These are phyloP conservation scores for Boletus fagicola DNA, from an alignment of 768 basidiomycete genomes.

Conservation along the genomic window DNA sequence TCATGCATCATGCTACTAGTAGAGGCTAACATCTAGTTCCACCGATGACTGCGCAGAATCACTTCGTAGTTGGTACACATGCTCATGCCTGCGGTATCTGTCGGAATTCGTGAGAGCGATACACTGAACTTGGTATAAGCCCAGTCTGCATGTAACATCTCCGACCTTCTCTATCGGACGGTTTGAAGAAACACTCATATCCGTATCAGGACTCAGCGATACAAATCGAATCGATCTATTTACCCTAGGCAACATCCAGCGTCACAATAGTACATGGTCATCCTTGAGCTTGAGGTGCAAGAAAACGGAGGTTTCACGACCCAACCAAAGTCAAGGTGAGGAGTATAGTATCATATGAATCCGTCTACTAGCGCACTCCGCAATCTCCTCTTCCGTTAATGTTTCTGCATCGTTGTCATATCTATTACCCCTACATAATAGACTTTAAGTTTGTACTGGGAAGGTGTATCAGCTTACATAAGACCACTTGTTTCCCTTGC, in stretches of 20 bases:
- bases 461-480: neutral
- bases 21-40: neutral
- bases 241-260: neutral
- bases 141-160: too few relatives aligned
- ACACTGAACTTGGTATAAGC: too few relatives aligned
- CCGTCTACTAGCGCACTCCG: neutral
- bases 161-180: too few relatives aligned
- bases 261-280: too few relatives aligned
- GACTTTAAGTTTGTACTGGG: too few relatives aligned
- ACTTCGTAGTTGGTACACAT: neutral
- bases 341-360: neutral
- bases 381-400: neutral
- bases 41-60: neutral
- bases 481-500: neutral
- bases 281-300: neutral
- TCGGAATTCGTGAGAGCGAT: neutral
- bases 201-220: neutral
- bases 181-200: neutral
- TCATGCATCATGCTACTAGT: too few relatives aligned
- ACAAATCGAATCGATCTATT: neutral
- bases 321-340: too few relatives aligned
- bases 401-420: neutral
- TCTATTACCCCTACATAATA: too few relatives aligned
- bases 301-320: too few relatives aligned
- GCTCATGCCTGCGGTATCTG: neutral